These are phyloP conservation scores for Xylariaceae sp. DNA, from an alignment of 2,329 filamentous ascomycete genomes.

Conservation along the genomic window DNA sequence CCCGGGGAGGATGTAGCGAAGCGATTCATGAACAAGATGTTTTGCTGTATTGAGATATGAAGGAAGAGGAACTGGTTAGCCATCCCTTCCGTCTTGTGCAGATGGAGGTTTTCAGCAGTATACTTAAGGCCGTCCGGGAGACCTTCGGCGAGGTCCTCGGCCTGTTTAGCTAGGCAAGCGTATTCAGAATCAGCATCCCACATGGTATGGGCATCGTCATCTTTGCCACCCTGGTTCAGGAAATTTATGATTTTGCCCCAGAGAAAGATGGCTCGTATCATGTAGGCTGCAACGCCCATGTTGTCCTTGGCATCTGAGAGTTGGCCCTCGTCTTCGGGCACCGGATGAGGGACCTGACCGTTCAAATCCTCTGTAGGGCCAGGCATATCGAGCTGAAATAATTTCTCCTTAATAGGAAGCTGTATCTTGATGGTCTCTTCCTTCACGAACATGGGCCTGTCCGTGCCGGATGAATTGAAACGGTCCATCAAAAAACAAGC, in stretches of 20 bases:
- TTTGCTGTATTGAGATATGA: conserved; percentile 86
- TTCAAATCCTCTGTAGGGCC: conserved; percentile 80
- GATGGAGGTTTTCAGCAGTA: conserved; percentile 74
- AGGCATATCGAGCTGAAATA: conserved; percentile 87
- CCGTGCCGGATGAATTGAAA: conserved; percentile 93
- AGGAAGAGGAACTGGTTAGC: conserved; percentile 91
- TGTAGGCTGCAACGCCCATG: conserved; percentile 91
- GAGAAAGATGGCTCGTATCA: conserved; percentile 76
- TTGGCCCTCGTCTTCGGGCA: conserved; percentile 59
- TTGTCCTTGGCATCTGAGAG: conserved; percentile 68
- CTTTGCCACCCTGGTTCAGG: conserved; percentile 83
- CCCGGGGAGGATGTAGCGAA: conserved; percentile 74
- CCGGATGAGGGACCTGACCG: conserved; percentile 62
- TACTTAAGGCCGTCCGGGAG: conserved; percentile 73
- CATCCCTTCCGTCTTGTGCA: conserved; percentile 78
- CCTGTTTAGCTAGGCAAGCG: conserved; percentile 62
- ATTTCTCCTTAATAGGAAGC: conserved; percentile 82
- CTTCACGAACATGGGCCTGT: conserved; percentile 84
- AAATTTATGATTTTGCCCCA: conserved; percentile 91
- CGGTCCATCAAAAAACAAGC: conserved; percentile 96
- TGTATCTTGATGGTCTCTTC: conserved; percentile 88
- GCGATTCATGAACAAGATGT: conserved; percentile 82
- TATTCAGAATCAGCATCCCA: conserved; percentile 82
- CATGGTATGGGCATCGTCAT: conserved; percentile 70
- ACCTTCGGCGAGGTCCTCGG: conserved; percentile 63